Percentiles rank a stretch among this genome's conserved stretches.
Conservation (phyloP, 306 rosid genomes). For the Alnus rubra region DNA sequence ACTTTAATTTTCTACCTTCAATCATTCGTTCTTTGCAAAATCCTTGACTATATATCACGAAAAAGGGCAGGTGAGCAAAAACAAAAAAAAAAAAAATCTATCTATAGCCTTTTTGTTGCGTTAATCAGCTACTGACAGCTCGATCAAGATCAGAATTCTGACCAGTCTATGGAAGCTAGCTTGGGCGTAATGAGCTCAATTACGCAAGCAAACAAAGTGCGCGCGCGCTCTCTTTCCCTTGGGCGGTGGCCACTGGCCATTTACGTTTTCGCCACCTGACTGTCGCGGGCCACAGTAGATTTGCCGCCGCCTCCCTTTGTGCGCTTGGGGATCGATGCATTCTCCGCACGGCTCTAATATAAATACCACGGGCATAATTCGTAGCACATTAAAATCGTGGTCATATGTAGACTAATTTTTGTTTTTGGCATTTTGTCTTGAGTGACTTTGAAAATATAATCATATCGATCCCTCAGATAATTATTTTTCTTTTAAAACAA, state of each 20-base stretch:
- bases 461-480: too few species aligned
- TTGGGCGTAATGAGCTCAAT: background rate
- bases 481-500: too few species aligned
- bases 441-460: too few species aligned
- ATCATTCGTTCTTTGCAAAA: background rate
- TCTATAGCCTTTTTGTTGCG: background rate
- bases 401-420: background rate
- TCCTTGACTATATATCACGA: background rate
- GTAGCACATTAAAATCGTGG: constrained; percentile 28
- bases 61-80: background rate
- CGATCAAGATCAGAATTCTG: background rate
- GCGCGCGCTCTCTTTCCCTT: too few species aligned
- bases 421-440: too few species aligned
- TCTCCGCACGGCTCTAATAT: constrained; percentile 38
- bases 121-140: background rate
- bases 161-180: background rate
- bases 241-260: too few species aligned
- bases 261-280: background rate
- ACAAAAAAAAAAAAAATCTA: background rate
- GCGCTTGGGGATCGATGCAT: constrained; percentile 16
- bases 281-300: background rate
- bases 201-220: background rate
- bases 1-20: background rate
- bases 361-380: constrained; percentile 4
- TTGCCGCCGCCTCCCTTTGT: constrained; percentile 7